These are phyloP conservation scores for Ganoderma boninense DNA, from an alignment of 1,284 basidiomycete species.

Conservation along the genomic window DNA sequence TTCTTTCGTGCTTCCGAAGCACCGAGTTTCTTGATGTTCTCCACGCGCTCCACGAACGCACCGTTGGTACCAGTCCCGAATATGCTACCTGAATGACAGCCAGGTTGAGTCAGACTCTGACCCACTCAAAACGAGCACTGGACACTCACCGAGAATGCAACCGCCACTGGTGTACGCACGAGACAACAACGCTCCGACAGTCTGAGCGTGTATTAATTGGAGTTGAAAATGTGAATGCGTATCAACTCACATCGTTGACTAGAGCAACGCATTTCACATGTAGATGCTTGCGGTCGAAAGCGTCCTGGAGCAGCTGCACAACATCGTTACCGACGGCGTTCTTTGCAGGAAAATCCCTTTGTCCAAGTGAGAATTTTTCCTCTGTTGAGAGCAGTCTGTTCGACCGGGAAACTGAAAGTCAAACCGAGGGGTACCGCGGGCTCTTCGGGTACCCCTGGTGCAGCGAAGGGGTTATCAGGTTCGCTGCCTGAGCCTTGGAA, in stretches of 20 bases:
- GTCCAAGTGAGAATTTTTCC: constrained; percentile 96
- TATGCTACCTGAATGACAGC: constrained; percentile 62
- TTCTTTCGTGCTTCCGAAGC: constrained; percentile 63
- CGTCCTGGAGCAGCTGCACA: constrained; percentile 91
- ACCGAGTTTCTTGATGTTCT: constrained; percentile 86
- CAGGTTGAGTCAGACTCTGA: not conserved
- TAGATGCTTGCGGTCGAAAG: constrained; percentile 93
- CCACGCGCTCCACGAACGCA: constrained; percentile 91
- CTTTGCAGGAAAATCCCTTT: constrained; percentile 93
- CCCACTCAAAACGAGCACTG: not conserved
- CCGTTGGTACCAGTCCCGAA: constrained; percentile 99
- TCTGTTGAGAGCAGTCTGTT: constrained; percentile 91
- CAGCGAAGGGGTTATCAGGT: constrained; percentile 33
- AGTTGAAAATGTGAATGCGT: not conserved
- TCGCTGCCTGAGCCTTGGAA: constrained; percentile 44
- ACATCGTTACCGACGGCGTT: constrained; percentile 94
- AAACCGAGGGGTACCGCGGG: constrained; percentile 79
- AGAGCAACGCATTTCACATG: constrained; percentile 94
- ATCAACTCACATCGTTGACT: constrained; percentile 84
- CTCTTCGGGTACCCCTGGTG: constrained; percentile 25
- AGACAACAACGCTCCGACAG: constrained; percentile 93
- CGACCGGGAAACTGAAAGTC: constrained; percentile 97
- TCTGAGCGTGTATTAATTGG: constrained; percentile 55
- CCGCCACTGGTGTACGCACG: constrained; percentile 92
- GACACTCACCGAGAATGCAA: constrained; percentile 74